Evolutionary conservation across 2,329 filamentous ascomycete genomes (phyloP).

Genomic region (Tolypocladium tropicale): DNA sequence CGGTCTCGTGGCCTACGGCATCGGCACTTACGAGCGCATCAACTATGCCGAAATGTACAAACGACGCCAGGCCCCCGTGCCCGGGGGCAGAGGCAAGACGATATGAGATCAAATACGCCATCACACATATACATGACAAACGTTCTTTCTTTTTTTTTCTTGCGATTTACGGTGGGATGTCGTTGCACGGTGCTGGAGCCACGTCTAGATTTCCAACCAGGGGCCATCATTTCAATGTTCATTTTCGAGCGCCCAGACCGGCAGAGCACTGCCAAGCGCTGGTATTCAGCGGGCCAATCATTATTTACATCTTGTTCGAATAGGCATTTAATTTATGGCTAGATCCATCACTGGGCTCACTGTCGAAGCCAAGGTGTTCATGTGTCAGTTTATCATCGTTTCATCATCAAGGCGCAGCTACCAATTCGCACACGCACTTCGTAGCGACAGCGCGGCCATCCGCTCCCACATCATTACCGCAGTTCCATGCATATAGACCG

Average conservation of each 20-base stretch:
- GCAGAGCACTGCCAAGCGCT: neutral
- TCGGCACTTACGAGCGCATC: slow-evolving; percentile 57
- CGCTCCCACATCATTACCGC: neutral
- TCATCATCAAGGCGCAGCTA: neutral
- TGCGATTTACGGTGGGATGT: neutral
- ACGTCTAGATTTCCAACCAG: neutral
- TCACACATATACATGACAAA: neutral
- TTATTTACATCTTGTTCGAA: neutral
- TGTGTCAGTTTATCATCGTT: neutral
- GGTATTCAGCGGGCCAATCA: neutral
- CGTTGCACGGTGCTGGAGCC: neutral
- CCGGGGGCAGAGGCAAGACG: neutral
- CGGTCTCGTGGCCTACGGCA: slow-evolving; percentile 46
- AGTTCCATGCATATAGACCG: neutral
- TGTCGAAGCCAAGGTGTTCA: neutral
- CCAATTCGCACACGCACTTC: neutral
- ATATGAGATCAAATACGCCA: neutral
- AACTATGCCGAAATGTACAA: slow-evolving; percentile 55
- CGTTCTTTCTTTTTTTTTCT: too few species aligned
- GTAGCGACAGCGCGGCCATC: neutral
- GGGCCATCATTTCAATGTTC: neutral
- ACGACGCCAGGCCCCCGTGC: slow-evolving; percentile 12
- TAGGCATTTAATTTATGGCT: neutral
- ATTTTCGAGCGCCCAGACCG: neutral
- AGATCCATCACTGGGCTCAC: neutral